Base-by-base conservation (phyloP, 2,329 filamentous ascomycete genomes). In the Fusarium camptoceras region DNA sequence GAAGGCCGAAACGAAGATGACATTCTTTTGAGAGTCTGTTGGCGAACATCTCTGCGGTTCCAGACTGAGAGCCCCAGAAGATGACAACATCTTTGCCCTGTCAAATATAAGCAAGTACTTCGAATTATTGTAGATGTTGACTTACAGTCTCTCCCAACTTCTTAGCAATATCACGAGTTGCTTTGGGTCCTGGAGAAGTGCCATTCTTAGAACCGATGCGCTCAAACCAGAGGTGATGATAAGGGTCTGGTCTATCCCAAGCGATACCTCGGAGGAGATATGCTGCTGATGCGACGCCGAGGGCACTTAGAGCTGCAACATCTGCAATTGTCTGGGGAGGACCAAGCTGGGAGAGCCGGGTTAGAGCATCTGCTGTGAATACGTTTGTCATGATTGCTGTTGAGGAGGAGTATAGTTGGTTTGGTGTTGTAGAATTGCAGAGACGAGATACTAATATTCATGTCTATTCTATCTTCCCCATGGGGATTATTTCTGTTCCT, bases 41-140 rank as follows among this genome's bases (percentile, higher is more conserved):
- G 66, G 94, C 94, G 77, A 97, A 97, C 80, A 96, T 93, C 82
- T 98, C 94, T 30, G 94, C 94, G 18, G 94, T 97, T 73, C 94
- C 94, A n/a, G 94, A 97, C 83, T 97, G 94, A 24, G 94, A 97
- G 66, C 94, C 94, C 79, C 96, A 97, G 85, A 97, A 97, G 73
- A 97, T 91, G 68, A 97, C 90, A 79, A 93, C 95, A 81, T 97
- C 97, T 83, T 97, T 97, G 10, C 62, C 60, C 73, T 73, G 7
- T 8, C n/a, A 8, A 6, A 16, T 47, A 6, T 73, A 41, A 68
- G 54, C 3, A 41, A 24, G 7, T 12, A 16, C 3, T 28, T 8
- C 1, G 14, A n/a, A 12, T 12, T 14, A 9, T 10, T 15, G 24
- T 18, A 30, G 14, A 12, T 10, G 27, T 8, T 8, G 9, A 62